These are phyloP conservation scores for Phytopythium cucurbitacearum DNA, from an alignment of 352 stramenopile genomes.

Conservation along the genomic window DNA sequence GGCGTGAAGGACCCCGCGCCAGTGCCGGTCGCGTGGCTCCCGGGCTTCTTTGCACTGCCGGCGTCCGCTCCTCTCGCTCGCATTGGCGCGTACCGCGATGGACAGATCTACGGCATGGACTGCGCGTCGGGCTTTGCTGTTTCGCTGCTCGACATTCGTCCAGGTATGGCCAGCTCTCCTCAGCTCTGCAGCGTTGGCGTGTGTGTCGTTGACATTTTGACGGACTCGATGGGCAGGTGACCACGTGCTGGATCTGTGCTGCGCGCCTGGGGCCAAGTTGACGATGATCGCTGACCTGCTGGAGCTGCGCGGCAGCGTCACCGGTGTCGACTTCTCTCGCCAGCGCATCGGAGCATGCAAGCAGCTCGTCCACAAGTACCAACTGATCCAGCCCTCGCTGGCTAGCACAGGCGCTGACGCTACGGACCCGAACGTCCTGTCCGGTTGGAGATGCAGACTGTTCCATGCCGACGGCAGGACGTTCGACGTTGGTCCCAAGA, in stretches of 20 bases:
- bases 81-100: slow-evolving; percentile 39
- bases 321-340: slow-evolving; percentile 86
- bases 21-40: slow-evolving; percentile 40
- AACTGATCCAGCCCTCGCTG: slow-evolving; percentile 42
- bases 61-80: slow-evolving; percentile 34
- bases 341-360: slow-evolving; percentile 81
- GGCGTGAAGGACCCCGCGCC: not conserved
- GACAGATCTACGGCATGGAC: slow-evolving; percentile 80
- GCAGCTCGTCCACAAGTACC: slow-evolving; percentile 92
- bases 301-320: slow-evolving; percentile 54
- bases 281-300: slow-evolving; percentile 87
- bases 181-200: no score
- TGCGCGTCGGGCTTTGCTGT: slow-evolving; percentile 76
- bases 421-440: not conserved
- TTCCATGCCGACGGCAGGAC: slow-evolving; percentile 77
- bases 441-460: slow-evolving; percentile 62
- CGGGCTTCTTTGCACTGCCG: slow-evolving; percentile 64
- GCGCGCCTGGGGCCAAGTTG: slow-evolving; percentile 91
- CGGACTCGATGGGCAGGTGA: slow-evolving; percentile 22
- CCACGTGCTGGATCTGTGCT: slow-evolving; percentile 93
- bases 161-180: slow-evolving; percentile 19
- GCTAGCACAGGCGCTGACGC: not conserved
- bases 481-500: slow-evolving; percentile 54
- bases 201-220: not conserved
- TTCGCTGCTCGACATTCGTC: slow-evolving; percentile 46